phyloP scores from a whole-genome alignment of 257 asterid species.

The Salvia rosmarinus region DNA sequence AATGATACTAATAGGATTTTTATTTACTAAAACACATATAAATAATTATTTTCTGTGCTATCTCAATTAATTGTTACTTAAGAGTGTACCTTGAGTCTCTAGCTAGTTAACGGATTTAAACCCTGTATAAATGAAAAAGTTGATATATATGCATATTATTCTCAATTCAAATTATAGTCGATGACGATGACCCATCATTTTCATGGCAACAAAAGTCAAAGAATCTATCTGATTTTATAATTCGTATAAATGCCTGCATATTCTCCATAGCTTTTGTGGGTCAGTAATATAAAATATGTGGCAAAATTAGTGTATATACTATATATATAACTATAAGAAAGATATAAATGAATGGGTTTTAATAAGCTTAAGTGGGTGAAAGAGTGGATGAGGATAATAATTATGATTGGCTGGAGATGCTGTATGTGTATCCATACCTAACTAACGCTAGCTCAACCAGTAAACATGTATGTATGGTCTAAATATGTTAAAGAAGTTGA shows the following conservation, averaged over 20 bases:
- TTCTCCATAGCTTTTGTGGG: neutral
- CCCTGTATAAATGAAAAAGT: neutral
- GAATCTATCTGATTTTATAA: neutral
- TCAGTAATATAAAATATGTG: conserved; percentile 12
- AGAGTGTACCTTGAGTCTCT: no score
- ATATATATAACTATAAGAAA: no score
- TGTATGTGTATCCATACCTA: conserved; percentile 27
- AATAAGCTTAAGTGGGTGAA: conserved; percentile 29
- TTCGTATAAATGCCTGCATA: conserved; percentile 15
- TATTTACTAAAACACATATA: no score
- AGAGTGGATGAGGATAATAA: conserved; percentile 22
- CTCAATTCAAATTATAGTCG: conserved; percentile 18
- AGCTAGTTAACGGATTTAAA: no score
- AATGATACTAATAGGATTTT: no score
- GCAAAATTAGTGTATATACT: no score
- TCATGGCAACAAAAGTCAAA: conserved; percentile 32
- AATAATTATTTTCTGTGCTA: neutral
- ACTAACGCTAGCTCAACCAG: conserved; percentile 8
- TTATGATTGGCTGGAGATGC: conserved; percentile 26
- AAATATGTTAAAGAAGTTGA: neutral
- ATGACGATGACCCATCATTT: conserved; percentile 29
- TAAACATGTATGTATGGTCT: conserved; percentile 6
- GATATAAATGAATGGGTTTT: neutral
- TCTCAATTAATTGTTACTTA: neutral
- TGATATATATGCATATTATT: conserved; percentile 15